Percentiles rank a stretch among this genome's conserved stretches.
phyloP scores from a whole-genome alignment of 2,329 filamentous ascomycete genomes.

The Ceratocystis papillata region DNA sequence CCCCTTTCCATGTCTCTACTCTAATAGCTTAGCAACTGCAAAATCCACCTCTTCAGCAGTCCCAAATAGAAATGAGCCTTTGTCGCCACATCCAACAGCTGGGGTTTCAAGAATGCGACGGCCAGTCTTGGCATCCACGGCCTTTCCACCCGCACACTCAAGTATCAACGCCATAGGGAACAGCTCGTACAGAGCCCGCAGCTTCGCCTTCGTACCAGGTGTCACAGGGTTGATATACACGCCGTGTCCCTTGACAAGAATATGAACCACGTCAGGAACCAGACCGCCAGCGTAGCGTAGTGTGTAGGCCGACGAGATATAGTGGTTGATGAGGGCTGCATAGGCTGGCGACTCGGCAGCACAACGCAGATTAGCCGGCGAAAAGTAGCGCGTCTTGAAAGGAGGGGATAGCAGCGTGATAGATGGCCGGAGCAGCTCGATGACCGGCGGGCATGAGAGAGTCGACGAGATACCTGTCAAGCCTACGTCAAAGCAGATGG shows the following conservation, averaged over 20 bases:
- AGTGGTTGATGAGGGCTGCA: constrained; percentile 39
- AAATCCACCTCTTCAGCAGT: constrained; percentile 39
- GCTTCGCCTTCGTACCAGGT: constrained; percentile 42
- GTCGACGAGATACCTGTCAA: constrained; percentile 29
- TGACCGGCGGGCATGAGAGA: not conserved
- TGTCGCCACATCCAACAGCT: constrained; percentile 39
- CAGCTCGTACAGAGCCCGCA: constrained; percentile 49
- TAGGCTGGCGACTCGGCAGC: constrained; percentile 44
- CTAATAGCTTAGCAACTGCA: constrained; percentile 26
- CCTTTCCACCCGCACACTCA: constrained; percentile 49
- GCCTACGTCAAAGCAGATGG: constrained; percentile 44
- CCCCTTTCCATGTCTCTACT: not conserved
- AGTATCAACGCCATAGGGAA: constrained; percentile 49
- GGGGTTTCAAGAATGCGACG: constrained; percentile 34
- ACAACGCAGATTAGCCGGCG: constrained; percentile 50
- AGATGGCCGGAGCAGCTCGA: constrained; percentile 34
- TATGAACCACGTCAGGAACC: constrained; percentile 51
- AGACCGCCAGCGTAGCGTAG: constrained; percentile 50
- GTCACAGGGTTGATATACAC: constrained; percentile 51
- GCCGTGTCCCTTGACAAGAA: constrained; percentile 50
- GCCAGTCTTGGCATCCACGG: constrained; percentile 41
- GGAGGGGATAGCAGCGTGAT: constrained; percentile 35
- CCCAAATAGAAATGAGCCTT: constrained; percentile 42
- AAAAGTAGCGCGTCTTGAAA: constrained; percentile 47
- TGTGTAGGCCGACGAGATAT: constrained; percentile 45